A percentile compares a stretch with the other conserved stretches of the same genome.
phyloP scores from a whole-genome alignment of 2,329 filamentous ascomycete species.

The Dryadomyces quercivorus region DNA sequence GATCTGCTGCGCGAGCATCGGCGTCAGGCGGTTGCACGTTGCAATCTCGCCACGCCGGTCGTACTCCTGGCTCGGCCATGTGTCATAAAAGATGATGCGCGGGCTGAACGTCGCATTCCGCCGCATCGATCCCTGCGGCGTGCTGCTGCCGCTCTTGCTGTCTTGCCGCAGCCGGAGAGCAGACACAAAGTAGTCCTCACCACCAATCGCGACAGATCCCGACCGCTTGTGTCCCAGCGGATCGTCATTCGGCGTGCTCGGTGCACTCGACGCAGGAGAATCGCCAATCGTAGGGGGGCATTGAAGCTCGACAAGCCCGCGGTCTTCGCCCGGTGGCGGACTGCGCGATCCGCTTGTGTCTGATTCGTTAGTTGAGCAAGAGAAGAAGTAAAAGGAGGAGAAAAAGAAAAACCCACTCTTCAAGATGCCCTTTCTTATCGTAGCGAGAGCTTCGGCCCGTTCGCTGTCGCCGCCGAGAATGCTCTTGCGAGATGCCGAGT shows the following conservation, averaged over 20 bases:
- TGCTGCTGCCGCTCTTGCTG: constrained; percentile 68
- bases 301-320: constrained; percentile 41
- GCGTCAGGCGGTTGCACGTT: constrained; percentile 93
- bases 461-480: constrained; percentile 85
- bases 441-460: constrained; percentile 79
- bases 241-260: constrained; percentile 78
- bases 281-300: constrained; percentile 55
- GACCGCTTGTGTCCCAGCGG: constrained; percentile 52
- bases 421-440: constrained; percentile 88
- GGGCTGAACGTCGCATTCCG: constrained; percentile 72
- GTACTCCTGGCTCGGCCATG: constrained; percentile 91
- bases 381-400: too few relatives aligned
- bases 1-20: constrained; percentile 95
- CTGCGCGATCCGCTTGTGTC: constrained; percentile 52
- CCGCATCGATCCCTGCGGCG: constrained; percentile 55
- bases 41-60: constrained; percentile 92
- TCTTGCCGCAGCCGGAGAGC: constrained; percentile 62
- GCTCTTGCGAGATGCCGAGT: constrained; percentile 62
- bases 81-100: constrained; percentile 88
- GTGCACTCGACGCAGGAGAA: constrained; percentile 73
- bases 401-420: constrained; percentile 54
- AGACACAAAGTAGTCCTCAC: constrained; percentile 82
- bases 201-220: constrained; percentile 62
- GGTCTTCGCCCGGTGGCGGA: constrained; percentile 40
- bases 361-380: constrained; percentile 15